Conservation (phyloP, 2,329 filamentous ascomycete species). For the Cercospora sesami region DNA sequence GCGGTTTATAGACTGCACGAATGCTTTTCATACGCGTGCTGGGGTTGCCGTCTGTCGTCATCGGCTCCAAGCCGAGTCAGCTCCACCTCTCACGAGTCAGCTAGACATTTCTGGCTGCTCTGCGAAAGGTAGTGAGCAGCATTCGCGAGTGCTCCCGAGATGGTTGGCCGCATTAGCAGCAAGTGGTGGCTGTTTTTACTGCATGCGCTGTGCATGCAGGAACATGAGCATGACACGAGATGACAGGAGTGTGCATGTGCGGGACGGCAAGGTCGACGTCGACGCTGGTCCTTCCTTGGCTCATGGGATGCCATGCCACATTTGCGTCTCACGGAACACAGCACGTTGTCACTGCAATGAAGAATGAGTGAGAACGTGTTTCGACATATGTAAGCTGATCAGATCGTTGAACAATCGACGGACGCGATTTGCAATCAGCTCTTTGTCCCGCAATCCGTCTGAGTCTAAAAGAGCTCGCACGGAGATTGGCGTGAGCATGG, state of each 20-base stretch:
- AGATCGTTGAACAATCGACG: not conserved
- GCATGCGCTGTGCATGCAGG: not conserved
- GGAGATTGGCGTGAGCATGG: not conserved
- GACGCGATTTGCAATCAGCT: not conserved
- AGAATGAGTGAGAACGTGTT: not conserved
- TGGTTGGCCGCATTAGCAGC: not conserved
- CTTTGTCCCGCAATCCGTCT: not conserved
- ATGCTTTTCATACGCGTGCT: not conserved
- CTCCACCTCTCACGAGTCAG: not conserved
- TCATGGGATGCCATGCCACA: not conserved
- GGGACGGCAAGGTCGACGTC: not conserved
- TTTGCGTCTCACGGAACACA: not conserved
- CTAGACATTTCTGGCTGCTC: not conserved
- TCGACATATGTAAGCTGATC: not conserved
- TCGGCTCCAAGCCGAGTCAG: constrained; percentile 7
- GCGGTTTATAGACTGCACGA: not conserved
- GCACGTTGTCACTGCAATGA: not conserved
- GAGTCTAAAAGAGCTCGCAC: not conserved
- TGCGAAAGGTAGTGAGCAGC: not conserved
- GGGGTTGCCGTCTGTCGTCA: constrained; percentile 8
- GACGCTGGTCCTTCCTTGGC: not conserved
- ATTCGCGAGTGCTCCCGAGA: not conserved
- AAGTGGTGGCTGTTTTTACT: not conserved
- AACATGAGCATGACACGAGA: constrained; percentile 3
- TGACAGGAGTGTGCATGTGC: not conserved